Conservation (phyloP, 441 rosid genomes). For the Hypseocharis bilobata region DNA sequence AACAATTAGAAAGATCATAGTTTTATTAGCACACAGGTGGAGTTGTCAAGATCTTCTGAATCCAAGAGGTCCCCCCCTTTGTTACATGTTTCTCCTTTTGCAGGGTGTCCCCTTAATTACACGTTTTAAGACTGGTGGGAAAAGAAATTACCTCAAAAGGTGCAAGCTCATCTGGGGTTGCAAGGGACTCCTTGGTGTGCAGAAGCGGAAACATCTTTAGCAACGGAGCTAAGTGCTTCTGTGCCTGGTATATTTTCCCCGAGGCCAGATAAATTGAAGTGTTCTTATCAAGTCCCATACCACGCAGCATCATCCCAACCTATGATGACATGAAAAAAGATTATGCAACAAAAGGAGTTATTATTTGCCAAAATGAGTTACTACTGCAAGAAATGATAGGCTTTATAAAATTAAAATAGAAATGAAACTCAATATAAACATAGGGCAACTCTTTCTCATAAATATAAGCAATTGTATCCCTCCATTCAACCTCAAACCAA, state of each 20-base stretch:
- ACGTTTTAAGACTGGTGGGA: background rate
- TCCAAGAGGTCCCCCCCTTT: background rate
- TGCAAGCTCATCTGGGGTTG: constrained; percentile 72
- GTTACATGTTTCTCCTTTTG: background rate
- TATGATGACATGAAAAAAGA: constrained; percentile 51
- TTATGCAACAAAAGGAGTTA: constrained; percentile 21
- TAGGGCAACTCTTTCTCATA: too few species aligned
- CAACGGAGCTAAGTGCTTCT: constrained; percentile 58
- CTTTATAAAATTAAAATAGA: background rate
- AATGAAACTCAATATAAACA: background rate
- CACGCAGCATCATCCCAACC: constrained; percentile 91
- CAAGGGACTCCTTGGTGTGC: constrained; percentile 75
- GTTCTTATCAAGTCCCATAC: constrained; percentile 85
- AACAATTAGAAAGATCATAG: too few species aligned
- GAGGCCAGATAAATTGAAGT: constrained; percentile 82
- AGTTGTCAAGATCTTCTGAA: background rate
- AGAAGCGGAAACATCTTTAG: constrained; percentile 75
- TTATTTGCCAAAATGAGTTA: constrained; percentile 10
- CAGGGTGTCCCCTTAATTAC: background rate
- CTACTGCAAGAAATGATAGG: background rate
- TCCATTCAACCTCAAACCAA: background rate
- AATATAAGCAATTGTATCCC: background rate
- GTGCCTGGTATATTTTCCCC: constrained; percentile 61
- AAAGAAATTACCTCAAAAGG: constrained; percentile 50
- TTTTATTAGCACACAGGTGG: too few species aligned